Base-by-base conservation (phyloP, 306 rosid genomes). In the Erythrophleum fordii region DNA sequence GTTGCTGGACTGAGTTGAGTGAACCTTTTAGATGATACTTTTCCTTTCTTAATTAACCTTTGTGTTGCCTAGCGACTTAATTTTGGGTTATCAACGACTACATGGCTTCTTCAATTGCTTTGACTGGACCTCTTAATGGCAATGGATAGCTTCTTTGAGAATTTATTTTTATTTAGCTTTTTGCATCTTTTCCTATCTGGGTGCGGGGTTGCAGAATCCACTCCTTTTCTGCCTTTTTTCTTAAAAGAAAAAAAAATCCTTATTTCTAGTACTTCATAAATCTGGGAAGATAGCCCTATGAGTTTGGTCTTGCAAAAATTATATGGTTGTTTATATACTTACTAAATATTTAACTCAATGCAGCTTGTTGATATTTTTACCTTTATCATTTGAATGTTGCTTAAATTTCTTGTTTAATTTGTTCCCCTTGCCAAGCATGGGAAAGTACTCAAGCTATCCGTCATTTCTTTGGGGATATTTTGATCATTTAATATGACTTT, bases 371-470 rank as follows among this genome's bases (percentile, higher is more conserved):
- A 37, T 65, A 29, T n/a, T 9, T n/a, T 22, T 64, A 59, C 44
- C 45, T 44, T 81, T 58, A 34, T 48, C 65, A 41, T 20, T 35
- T 81, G 26, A 12, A 49, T 80, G 79, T 48, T 35, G 37, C 35
- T 22, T 60, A 39, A 48, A 48, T 73, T 72, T 55, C 51, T 11
- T 55, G 39, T 60, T 28, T 31, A 34, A 81, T 26, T 48, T 79
- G 69, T 73, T 73, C 53, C 51, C 37, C 34, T 41, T 70, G 44
- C 81, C 62, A 52, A 18, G 51, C 35, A 2, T 70, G 53, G 25
- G 53, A 79, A 60, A 28, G 22, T 68, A 29, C 58, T 60, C 42
- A 39, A 59, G 65, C 74, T 31, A 79, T 80, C 76, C 75, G 18
- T 61, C 46, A 11, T 41, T 56, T 29, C 31, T 26, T 34, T 76